Evolutionary conservation across 495 filamentous ascomycete genomes (phyloP), one percentile per base, ranked within the genome.

Genomic region (Penicilliopsis zonata): DNA sequence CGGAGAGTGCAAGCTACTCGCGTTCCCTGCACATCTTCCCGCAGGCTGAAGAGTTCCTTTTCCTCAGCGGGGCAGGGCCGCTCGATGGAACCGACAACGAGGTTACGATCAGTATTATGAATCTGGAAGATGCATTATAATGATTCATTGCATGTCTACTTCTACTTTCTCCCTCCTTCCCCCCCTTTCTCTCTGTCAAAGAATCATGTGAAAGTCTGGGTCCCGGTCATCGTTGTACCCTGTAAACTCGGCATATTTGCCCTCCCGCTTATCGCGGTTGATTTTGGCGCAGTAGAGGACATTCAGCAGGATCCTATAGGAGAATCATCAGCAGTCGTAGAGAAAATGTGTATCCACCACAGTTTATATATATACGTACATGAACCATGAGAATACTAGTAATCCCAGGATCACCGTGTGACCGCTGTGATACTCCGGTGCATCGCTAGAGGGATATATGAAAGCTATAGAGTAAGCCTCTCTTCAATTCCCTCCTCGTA

Each of bases 221-320:
- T 82, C 72, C 25, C 78, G 65, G 37, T 82, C 78, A 43, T 82
- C 78, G 2, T 69, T 70, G 33, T 51, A 73, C 3, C 70, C 73
- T 16, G 50, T 52, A 38, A 64, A 80, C 34, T 63, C 42, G 18
- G 67, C 67, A 39, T 80, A 78, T 35, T 78, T 79, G 10, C 78
- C 76, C 3, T 44, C 56, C 14, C 45, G 55, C 55, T 81, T 82
- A 42, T 79, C 76, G 5, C 59, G 54, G 44, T 82, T 82, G 25
- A 80, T 62, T 49, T 79, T 81, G 33, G 52, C 57, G 40, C 75
- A 80, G 47, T 72, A 78, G 0, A 79, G 46, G 10, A 80, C 69
- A 48, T 82, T 82, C 28, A 58, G 48, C 3, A 76, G 44, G 34
- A 82, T 64, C 40, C 74, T 80, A n/a, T n/a, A 13, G 28, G 7